A percentile compares a stretch with the other conserved stretches of the same genome.
Evolutionary conservation across 306 rosid species (phyloP).

Genomic region (Styphnolobium japonicum): DNA sequence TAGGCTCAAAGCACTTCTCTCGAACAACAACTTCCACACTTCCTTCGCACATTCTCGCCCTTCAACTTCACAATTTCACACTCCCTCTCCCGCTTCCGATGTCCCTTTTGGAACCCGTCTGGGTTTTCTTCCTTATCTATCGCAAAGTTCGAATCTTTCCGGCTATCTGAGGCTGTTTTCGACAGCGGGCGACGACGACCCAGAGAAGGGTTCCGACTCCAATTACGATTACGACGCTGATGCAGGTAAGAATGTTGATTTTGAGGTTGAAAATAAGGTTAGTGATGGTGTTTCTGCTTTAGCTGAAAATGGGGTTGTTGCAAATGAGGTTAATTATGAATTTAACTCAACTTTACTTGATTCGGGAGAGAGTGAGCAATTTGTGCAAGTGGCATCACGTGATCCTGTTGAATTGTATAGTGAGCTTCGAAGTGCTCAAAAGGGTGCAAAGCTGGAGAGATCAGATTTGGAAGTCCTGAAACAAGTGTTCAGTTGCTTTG

Average conservation of each 20-base stretch:
- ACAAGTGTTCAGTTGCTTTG: conserved; percentile 45
- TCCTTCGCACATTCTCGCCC: neutral
- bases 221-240: conserved; percentile 53
- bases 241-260: conserved; percentile 35
- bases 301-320: conserved; percentile 30
- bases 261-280: conserved; percentile 33
- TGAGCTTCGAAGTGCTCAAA: conserved; percentile 37
- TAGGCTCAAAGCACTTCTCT: conserved; percentile 35
- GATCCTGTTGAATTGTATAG: conserved; percentile 63
- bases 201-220: too few species aligned
- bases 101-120: conserved; percentile 34
- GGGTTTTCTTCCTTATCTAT: neutral
- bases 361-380: conserved; percentile 30
- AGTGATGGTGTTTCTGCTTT: conserved; percentile 3
- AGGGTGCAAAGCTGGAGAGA: conserved; percentile 33
- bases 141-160: conserved; percentile 27
- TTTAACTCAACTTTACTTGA: too few species aligned
- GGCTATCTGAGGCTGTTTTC: conserved; percentile 45
- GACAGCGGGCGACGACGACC: conserved; percentile 12
- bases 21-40: conserved; percentile 21
- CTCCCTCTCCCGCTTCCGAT: conserved; percentile 25
- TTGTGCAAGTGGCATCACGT: conserved; percentile 33
- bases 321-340: conserved; percentile 17
- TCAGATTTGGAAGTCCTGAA: conserved; percentile 43
- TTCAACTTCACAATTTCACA: conserved; percentile 21